These are phyloP conservation scores for Pulicaria dysenterica DNA, from an alignment of 129 eudicot species.

Conservation along the genomic window DNA sequence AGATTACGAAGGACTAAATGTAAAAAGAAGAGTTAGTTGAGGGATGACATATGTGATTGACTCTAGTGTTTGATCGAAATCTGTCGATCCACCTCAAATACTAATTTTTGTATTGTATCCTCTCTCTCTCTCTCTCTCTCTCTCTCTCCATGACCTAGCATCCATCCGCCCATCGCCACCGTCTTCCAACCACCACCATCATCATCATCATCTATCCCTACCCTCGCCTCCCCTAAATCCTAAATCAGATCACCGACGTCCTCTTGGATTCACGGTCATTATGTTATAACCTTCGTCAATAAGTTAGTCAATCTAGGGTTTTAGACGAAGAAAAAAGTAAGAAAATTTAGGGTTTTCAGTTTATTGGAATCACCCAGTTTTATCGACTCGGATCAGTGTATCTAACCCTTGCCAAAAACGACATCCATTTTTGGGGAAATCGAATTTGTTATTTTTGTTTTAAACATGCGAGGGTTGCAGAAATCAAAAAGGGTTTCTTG, in stretches of 20 bases:
- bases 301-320: conserved; percentile 37
- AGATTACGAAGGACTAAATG: neutral
- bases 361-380: neutral
- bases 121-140: neutral
- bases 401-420: conserved; percentile 24
- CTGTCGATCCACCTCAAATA: conserved; percentile 13
- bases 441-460: conserved; percentile 26
- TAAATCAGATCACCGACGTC: conserved; percentile 22
- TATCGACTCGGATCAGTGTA: conserved; percentile 26
- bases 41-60: conserved; percentile 19
- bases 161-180: conserved; percentile 25
- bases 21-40: neutral
- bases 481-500: conserved; percentile 78
- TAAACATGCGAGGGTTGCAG: conserved; percentile 71
- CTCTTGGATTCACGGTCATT: conserved; percentile 23
- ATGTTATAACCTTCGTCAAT: conserved; percentile 15
- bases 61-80: neutral
- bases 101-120: neutral
- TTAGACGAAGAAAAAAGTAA: conserved; percentile 24
- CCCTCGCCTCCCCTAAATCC: conserved; percentile 10
- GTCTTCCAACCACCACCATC: conserved; percentile 10
- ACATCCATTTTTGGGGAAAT: conserved; percentile 18
- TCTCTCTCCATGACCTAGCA: conserved; percentile 26
- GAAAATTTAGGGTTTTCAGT: conserved; percentile 31
- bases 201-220: neutral